Evolutionary conservation across 345 rosid species (phyloP).

Genomic region (Psidium guajava): DNA sequence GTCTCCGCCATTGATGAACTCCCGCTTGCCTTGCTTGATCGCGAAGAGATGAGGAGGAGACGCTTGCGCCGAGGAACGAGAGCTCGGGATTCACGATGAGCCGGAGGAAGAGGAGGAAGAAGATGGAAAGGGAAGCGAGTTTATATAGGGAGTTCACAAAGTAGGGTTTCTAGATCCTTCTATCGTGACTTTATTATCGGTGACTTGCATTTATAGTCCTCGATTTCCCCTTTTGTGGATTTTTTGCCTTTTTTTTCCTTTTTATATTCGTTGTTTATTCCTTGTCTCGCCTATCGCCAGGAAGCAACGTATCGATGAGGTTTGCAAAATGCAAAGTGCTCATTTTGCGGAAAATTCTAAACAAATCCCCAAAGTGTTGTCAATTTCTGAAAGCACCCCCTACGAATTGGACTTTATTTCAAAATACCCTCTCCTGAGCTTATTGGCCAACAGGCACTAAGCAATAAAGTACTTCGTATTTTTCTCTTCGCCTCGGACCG

Average conservation of each 20-base stretch:
- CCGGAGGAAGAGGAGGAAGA: background rate
- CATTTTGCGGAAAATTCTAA: background rate
- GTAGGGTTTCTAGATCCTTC: conserved; percentile 71
- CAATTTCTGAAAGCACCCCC: background rate
- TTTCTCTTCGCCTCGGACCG: too few relatives aligned
- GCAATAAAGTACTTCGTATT: too few relatives aligned
- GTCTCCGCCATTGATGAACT: conserved; percentile 23
- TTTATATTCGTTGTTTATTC: background rate
- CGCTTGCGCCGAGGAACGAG: background rate
- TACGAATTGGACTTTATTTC: background rate
- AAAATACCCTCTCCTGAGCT: background rate
- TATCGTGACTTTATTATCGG: background rate
- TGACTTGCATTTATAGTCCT: background rate
- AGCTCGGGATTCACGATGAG: background rate
- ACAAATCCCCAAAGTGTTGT: background rate
- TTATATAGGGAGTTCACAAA: conserved; percentile 3
- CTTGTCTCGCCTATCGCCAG: background rate
- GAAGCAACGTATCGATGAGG: background rate
- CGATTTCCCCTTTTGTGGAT: background rate
- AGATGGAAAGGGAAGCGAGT: background rate
- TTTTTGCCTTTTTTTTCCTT: too few relatives aligned
- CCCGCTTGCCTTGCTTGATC: background rate
- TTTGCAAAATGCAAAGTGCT: background rate
- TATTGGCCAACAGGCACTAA: too few relatives aligned
- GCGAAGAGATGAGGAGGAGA: background rate